phyloP scores from a whole-genome alignment of 1,284 basidiomycete genomes.

The Coniferiporia sulphurascens region DNA sequence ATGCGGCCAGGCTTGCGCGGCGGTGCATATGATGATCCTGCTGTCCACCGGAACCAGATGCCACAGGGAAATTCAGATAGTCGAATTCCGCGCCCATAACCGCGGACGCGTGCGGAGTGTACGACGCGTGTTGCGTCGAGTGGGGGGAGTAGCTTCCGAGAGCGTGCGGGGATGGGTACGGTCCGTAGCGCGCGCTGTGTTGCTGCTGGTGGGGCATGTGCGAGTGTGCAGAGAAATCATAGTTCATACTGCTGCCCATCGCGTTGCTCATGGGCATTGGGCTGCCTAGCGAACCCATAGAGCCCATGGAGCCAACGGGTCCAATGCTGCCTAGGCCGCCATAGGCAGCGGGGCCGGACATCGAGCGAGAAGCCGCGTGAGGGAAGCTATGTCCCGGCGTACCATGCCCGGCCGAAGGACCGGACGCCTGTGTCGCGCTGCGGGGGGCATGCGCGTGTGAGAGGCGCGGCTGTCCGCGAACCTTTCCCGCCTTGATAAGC shows the following conservation, averaged over 20 bases:
- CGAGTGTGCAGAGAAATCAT: neutral
- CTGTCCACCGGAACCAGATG: neutral
- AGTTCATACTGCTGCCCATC: conserved; percentile 1
- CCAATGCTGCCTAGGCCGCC: conserved; percentile 8
- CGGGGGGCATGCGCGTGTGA: conserved; percentile 26
- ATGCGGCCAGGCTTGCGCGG: neutral
- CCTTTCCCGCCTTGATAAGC: conserved; percentile 67
- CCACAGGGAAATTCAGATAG: neutral
- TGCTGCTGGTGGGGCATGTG: conserved; percentile 7
- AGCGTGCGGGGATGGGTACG: conserved; percentile 8
- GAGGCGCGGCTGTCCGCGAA: conserved; percentile 72
- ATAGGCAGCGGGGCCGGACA: conserved; percentile 9
- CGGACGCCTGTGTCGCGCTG: conserved; percentile 22
- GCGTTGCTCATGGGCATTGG: conserved; percentile 1
- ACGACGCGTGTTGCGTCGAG: conserved; percentile 9
- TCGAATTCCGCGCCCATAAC: conserved; percentile 12
- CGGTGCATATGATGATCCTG: neutral
- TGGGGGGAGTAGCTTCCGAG: conserved; percentile 3
- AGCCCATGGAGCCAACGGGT: neutral
- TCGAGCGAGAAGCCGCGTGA: conserved; percentile 3
- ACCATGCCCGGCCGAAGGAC: neutral
- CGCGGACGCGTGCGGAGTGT: conserved; percentile 12
- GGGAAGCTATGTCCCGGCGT: neutral
- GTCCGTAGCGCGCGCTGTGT: conserved; percentile 11
- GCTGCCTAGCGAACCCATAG: neutral